A percentile compares a stretch with the other conserved stretches of the same genome.
These are phyloP conservation scores for Neopestalotiopsis sp. DNA, from an alignment of 2,329 filamentous ascomycete species.

Conservation along the genomic window DNA sequence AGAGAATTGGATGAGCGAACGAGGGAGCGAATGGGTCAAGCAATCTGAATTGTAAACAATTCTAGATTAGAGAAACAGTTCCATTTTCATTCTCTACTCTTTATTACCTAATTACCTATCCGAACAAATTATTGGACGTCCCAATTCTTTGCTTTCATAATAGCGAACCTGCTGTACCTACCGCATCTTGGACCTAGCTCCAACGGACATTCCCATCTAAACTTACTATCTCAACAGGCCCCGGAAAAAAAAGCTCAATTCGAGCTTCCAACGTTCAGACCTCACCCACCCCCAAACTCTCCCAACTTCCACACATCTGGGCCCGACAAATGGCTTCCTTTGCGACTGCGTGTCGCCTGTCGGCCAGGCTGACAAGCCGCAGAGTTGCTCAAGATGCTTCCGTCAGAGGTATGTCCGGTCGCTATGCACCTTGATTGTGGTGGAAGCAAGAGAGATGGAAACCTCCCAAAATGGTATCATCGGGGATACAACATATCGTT, in stretches of 20 bases:
- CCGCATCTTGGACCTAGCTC: conserved; percentile 8
- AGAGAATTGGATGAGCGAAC: background rate
- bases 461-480: no score
- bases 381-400: conserved; percentile 59
- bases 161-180: background rate
- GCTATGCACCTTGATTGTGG: background rate
- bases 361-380: conserved; percentile 62
- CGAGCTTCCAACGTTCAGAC: conserved; percentile 33
- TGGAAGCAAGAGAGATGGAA: background rate
- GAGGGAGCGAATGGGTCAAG: background rate
- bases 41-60: background rate
- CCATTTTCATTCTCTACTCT: background rate
- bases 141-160: background rate
- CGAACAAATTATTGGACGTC: no score
- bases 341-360: conserved; percentile 67
- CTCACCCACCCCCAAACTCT: conserved; percentile 24
- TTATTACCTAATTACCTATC: background rate
- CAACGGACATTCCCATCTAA: background rate
- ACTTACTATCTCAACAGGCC: conserved; percentile 1
- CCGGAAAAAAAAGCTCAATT: conserved; percentile 31
- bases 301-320: conserved; percentile 15
- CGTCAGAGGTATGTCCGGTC: conserved; percentile 57
- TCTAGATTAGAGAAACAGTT: background rate
- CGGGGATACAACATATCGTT: no score
- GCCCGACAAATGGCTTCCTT: conserved; percentile 67